Percentiles rank a stretch among this genome's conserved stretches.
Evolutionary conservation across 2,329 filamentous ascomycete genomes (phyloP).

Genomic region (Fusarium pseudoanthophilum): DNA sequence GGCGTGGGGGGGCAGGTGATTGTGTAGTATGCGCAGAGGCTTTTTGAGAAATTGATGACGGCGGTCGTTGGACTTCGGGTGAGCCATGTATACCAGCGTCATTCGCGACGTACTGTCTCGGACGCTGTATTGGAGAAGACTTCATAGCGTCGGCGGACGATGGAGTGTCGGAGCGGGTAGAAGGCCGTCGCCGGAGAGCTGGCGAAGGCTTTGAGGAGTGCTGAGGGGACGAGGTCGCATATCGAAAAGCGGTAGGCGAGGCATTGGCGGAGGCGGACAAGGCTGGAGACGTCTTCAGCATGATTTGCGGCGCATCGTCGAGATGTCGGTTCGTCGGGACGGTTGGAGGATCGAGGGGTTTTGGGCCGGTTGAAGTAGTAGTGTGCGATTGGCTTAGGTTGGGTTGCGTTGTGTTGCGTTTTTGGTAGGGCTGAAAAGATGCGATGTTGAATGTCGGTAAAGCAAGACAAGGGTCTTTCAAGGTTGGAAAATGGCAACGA

Average conservation of each 20-base stretch:
- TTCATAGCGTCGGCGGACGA: conserved; percentile 42
- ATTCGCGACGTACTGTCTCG: conserved; percentile 41
- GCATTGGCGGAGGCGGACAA: conserved; percentile 62
- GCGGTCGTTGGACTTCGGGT: conserved; percentile 31
- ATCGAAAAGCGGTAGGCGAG: conserved; percentile 60
- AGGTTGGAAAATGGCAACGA: conserved; percentile 27
- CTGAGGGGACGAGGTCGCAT: conserved; percentile 46
- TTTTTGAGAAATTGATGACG: conserved; percentile 40
- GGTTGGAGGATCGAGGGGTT: conserved; percentile 29
- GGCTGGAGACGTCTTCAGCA: conserved; percentile 69
- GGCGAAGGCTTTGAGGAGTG: conserved; percentile 42
- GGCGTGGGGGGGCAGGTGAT: conserved; percentile 36
- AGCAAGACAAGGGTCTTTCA: conserved; percentile 19
- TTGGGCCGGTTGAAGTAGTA: conserved; percentile 19
- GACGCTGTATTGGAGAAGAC: conserved; percentile 41
- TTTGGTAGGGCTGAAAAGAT: conserved; percentile 22
- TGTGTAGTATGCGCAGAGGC: conserved; percentile 30
- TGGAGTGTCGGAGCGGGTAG: conserved; percentile 38
- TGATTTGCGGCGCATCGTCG: conserved; percentile 63
- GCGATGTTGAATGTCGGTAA: conserved; percentile 22
- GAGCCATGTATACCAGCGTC: conserved; percentile 38
- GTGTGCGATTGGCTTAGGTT: conserved; percentile 16
- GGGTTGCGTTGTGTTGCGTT: background rate
- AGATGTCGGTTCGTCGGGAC: conserved; percentile 33
- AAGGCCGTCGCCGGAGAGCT: conserved; percentile 43